Base-by-base conservation (phyloP, 2,329 filamentous ascomycete genomes). In the Penicillium sp. region DNA sequence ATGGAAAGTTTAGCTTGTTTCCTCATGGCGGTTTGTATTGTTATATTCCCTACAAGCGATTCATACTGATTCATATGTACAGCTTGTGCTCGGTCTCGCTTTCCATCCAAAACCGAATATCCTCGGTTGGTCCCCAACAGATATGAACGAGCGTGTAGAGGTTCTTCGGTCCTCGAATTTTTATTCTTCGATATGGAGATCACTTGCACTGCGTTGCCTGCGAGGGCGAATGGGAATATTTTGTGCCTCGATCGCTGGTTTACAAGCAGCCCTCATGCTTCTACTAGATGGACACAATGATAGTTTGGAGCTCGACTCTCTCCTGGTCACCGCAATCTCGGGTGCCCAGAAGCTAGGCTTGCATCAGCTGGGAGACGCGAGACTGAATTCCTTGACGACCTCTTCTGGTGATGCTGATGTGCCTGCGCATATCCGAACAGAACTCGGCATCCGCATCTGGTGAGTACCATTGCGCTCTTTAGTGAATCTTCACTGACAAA, bases 231-330 rank as follows among this genome's bases (percentile, higher is more conserved):
- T 61, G 13, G 56, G 55, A 16, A 14, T 63, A 2, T 63, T 61
- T 22, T 57, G 58, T 48, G 58, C 55, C 21, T 63, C 60, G 16
- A 57, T 63, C 24, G 22, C 55, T 14, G 35, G 53, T 22, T 45
- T 63, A 22, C 60, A 63, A 27, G 58, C 60, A 0, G 58, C 60
- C 1, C 14, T 61, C 5, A 63, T 63, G 60, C 50, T 63, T 33
- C 21, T 63, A 10, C 56, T 63, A 4, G 60, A 63, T 29, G 48
- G 49, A 7, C 44, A 57, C 27, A 54, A 59, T 22, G 45, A 24
- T 14, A 47, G 31, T 0, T 9, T 56, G 13, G 51, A 55, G 39
- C 58, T 63, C 21, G 60, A 63, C 41, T 29, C 55, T 5, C 22
- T 63, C 14, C 27, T 63, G 16, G 60, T 55, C 11, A 57, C 55